Conservation (phyloP, 306 rosid species). For the Hylodesmum podocarpum region DNA sequence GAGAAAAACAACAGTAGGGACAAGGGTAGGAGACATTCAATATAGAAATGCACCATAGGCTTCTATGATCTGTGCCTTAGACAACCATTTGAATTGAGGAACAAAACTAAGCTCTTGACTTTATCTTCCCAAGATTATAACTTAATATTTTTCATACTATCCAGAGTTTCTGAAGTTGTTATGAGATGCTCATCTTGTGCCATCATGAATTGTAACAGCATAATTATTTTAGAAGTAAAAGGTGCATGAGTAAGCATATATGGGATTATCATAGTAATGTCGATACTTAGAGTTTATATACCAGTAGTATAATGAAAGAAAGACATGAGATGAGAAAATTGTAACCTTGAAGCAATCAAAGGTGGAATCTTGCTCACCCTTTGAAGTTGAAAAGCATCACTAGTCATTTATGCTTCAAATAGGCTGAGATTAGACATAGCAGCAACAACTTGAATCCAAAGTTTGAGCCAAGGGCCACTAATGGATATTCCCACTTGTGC, state of each 20-base stretch:
- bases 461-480: constrained; percentile 91
- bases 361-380: constrained; percentile 97
- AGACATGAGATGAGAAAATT: constrained; percentile 1
- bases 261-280: too few species aligned
- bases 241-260: neutral
- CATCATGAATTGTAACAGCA: neutral
- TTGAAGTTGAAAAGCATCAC: constrained; percentile 85
- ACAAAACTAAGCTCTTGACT: neutral
- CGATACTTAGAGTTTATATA: too few species aligned
- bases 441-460: constrained; percentile 89
- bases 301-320: neutral
- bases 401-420: constrained; percentile 92
- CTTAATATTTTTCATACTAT: neutral
- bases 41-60: neutral
- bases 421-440: constrained; percentile 89
- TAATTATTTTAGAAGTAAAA: too few species aligned
- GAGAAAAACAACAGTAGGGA: neutral
- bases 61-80: neutral
- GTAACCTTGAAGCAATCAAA: constrained; percentile 74
- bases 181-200: neutral
- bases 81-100: neutral
- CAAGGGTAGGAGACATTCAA: neutral
- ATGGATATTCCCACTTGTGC: constrained; percentile 75
- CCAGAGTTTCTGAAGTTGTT: neutral
- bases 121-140: neutral